Conservation (phyloP, 371 early-diverging fungal species). For the Batkoa obscura region DNA sequence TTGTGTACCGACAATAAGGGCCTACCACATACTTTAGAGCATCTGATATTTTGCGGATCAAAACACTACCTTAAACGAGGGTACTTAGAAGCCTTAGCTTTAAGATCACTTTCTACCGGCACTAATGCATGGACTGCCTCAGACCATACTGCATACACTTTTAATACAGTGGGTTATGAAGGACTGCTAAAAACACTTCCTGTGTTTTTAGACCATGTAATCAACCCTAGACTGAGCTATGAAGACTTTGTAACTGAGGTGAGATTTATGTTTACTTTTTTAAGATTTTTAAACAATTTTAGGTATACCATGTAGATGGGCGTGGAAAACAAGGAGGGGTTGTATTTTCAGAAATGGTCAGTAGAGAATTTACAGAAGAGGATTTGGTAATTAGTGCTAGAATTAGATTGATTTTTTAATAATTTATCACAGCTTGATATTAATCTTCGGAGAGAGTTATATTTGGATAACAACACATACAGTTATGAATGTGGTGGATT, state of each 20-base stretch:
- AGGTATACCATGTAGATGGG: slow-evolving; percentile 40
- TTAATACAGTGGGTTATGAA: slow-evolving; percentile 36
- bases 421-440: slow-evolving; percentile 12
- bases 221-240: slow-evolving; percentile 41
- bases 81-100: slow-evolving; percentile 49
- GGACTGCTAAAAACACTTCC: slow-evolving; percentile 32
- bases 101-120: slow-evolving; percentile 41
- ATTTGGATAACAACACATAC: slow-evolving; percentile 26
- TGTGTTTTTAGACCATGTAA: slow-evolving; percentile 52
- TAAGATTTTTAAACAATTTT: background rate
- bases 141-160: slow-evolving; percentile 53
- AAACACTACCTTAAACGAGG: slow-evolving; percentile 36
- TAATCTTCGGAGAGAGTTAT: slow-evolving; percentile 23
- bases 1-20: slow-evolving; percentile 32
- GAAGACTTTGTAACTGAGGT: slow-evolving; percentile 43
- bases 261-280: background rate
- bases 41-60: slow-evolving; percentile 55
- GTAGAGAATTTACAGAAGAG: slow-evolving; percentile 37
- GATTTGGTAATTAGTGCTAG: slow-evolving; percentile 18
- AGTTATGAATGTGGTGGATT: slow-evolving; percentile 51
- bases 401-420: background rate
- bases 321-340: slow-evolving; percentile 49
- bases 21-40: slow-evolving; percentile 60
- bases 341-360: slow-evolving; percentile 65
- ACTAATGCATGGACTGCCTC: slow-evolving; percentile 43